phyloP scores from a whole-genome alignment of 768 basidiomycete species.

The Wakefieldia striispora region DNA sequence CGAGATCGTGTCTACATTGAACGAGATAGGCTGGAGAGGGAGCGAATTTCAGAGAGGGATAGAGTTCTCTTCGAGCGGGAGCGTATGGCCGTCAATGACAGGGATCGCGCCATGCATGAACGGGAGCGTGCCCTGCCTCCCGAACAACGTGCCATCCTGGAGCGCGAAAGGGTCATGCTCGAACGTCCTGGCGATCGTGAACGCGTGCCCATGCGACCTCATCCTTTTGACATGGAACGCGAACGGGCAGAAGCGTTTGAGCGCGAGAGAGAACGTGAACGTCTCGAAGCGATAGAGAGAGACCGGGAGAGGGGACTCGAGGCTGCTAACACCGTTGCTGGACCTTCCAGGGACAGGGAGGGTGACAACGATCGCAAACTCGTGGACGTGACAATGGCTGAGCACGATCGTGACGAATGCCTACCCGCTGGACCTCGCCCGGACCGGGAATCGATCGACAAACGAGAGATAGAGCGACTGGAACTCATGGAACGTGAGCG shows the following conservation, averaged over 20 bases:
- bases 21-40: slow-evolving; percentile 24
- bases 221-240: slow-evolving; percentile 24
- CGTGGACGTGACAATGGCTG: slow-evolving; percentile 13
- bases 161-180: slow-evolving; percentile 21
- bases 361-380: slow-evolving; percentile 21
- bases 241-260: slow-evolving; percentile 31
- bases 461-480: slow-evolving; percentile 28
- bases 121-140: slow-evolving; percentile 19
- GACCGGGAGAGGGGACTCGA: slow-evolving; percentile 31
- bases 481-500: slow-evolving; percentile 26
- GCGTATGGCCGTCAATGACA: slow-evolving; percentile 21
- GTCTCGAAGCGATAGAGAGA: slow-evolving; percentile 26
- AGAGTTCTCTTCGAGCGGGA: slow-evolving; percentile 23
- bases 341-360: slow-evolving; percentile 23
- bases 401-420: slow-evolving; percentile 24
- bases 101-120: slow-evolving; percentile 24
- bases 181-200: slow-evolving; percentile 28
- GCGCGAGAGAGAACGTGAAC: slow-evolving; percentile 34
- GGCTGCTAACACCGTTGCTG: background rate
- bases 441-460: slow-evolving; percentile 24
- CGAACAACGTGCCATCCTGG: slow-evolving; percentile 19
- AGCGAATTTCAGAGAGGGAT: slow-evolving; percentile 23
- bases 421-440: slow-evolving; percentile 11
- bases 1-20: slow-evolving; percentile 23
- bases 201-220: slow-evolving; percentile 19